Evolutionary conservation across 73 alveolate genomes (phyloP).

Genomic region (Stentor coeruleus): DNA sequence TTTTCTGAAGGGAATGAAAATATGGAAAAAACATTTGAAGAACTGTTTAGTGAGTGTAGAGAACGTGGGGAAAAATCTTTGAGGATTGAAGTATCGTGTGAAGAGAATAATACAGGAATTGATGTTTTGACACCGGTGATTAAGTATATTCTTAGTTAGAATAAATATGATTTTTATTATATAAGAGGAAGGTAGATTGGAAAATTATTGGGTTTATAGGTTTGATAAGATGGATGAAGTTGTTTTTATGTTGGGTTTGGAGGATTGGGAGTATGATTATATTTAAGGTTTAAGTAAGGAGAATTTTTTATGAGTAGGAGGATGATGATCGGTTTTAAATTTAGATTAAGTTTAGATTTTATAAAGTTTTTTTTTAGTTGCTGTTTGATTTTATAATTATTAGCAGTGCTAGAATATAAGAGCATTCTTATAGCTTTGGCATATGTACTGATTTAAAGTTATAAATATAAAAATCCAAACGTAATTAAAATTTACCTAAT

Average conservation of each 20-base stretch:
- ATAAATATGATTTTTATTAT: too few relatives aligned
- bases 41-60: background rate
- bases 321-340: too few relatives aligned
- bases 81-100: background rate
- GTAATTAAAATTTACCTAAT: too few relatives aligned
- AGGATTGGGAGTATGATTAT: background rate
- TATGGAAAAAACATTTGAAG: background rate
- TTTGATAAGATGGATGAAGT: background rate
- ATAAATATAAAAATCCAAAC: too few relatives aligned
- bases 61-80: too few relatives aligned
- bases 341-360: too few relatives aligned
- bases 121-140: background rate
- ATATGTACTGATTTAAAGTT: too few relatives aligned
- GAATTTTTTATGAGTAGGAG: background rate
- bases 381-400: too few relatives aligned
- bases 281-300: background rate
- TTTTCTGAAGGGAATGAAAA: background rate
- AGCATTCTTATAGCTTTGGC: too few relatives aligned
- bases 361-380: too few relatives aligned
- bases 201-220: background rate
- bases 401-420: too few relatives aligned
- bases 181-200: background rate
- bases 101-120: background rate
- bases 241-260: background rate
- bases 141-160: background rate